A percentile compares a stretch with the other conserved stretches of the same genome.
These are phyloP conservation scores for Fusarium virguliforme DNA, from an alignment of 2,329 filamentous ascomycete species.

Conservation along the genomic window DNA sequence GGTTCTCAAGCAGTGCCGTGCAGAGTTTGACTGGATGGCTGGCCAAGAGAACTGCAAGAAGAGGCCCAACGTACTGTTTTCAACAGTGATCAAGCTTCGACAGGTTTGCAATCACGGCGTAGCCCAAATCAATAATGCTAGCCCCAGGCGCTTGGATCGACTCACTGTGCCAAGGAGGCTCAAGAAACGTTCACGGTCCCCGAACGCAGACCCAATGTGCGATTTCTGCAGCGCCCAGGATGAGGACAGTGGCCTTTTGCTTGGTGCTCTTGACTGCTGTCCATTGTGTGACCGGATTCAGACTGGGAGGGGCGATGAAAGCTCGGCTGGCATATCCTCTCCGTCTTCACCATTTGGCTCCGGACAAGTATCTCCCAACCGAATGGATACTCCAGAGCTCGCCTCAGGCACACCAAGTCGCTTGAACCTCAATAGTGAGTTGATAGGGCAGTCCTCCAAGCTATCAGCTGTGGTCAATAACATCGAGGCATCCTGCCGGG, in stretches of 20 bases:
- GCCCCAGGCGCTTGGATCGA: rapidly evolving
- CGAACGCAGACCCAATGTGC: background rate
- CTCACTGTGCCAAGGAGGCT: rapidly evolving
- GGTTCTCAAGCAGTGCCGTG: background rate
- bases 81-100: conserved; percentile 17
- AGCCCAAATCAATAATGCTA: rapidly evolving
- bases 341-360: background rate
- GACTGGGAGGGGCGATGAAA: rapidly evolving
- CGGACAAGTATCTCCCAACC: background rate
- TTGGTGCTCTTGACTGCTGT: background rate
- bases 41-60: background rate
- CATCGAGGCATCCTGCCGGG: background rate
- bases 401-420: rapidly evolving
- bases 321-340: background rate
- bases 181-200: rapidly evolving
- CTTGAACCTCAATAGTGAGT: rapidly evolving
- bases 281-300: background rate
- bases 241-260: rapidly evolving
- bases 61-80: background rate
- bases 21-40: conserved; percentile 13
- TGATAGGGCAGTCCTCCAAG: conserved; percentile 7
- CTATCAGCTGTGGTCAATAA: conserved; percentile 17
- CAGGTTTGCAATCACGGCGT: conserved; percentile 20
- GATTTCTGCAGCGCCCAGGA: background rate
- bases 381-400: rapidly evolving